Percentiles rank a stretch among this genome's conserved stretches.
These are phyloP conservation scores for Paramyrothecium roridum DNA, from an alignment of 2,329 filamentous ascomycete species.

Conservation along the genomic window DNA sequence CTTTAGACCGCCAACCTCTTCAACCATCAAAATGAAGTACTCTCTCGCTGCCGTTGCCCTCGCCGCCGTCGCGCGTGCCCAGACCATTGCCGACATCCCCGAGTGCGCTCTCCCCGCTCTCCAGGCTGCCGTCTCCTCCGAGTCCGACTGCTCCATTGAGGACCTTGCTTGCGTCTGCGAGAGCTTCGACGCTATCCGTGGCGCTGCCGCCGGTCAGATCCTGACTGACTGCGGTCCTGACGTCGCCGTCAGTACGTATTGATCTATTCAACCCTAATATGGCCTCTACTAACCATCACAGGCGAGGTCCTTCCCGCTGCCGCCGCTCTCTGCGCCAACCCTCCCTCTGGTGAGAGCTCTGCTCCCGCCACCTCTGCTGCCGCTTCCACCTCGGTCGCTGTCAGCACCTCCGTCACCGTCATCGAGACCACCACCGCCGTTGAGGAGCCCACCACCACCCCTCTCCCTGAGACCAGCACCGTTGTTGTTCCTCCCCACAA, in stretches of 20 bases:
- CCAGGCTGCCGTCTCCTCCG: slow-evolving; percentile 21
- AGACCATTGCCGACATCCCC: slow-evolving; percentile 31
- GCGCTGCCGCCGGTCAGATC: slow-evolving; percentile 30
- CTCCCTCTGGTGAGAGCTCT: slow-evolving; percentile 8
- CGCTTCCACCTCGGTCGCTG: slow-evolving; percentile 6
- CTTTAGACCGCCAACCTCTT: slow-evolving; percentile 8
- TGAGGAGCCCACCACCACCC: slow-evolving; percentile 5
- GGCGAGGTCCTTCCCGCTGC: slow-evolving; percentile 36
- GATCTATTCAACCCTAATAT: too few species aligned
- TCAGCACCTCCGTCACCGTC: slow-evolving; percentile 9
- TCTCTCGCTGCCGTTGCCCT: slow-evolving; percentile 28
- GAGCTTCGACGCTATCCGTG: slow-evolving; percentile 27
- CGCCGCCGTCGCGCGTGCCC: slow-evolving; percentile 29
- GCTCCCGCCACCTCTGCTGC: slow-evolving; percentile 3
- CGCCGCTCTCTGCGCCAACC: slow-evolving; percentile 27
- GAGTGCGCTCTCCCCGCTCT: slow-evolving; percentile 35
- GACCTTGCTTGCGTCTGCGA: slow-evolving; percentile 33
- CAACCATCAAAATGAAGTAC: slow-evolving; percentile 34
- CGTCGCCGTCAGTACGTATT: slow-evolving; percentile 33
- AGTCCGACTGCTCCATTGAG: slow-evolving; percentile 25
- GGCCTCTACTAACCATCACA: slow-evolving; percentile 22
- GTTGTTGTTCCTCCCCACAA: background rate
- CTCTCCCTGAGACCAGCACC: slow-evolving; percentile 11
- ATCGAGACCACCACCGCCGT: slow-evolving; percentile 12
- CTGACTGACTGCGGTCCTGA: slow-evolving; percentile 31